These are phyloP conservation scores for Paramyrothecium roridum DNA, from an alignment of 2,329 filamentous ascomycete genomes.

Conservation along the genomic window DNA sequence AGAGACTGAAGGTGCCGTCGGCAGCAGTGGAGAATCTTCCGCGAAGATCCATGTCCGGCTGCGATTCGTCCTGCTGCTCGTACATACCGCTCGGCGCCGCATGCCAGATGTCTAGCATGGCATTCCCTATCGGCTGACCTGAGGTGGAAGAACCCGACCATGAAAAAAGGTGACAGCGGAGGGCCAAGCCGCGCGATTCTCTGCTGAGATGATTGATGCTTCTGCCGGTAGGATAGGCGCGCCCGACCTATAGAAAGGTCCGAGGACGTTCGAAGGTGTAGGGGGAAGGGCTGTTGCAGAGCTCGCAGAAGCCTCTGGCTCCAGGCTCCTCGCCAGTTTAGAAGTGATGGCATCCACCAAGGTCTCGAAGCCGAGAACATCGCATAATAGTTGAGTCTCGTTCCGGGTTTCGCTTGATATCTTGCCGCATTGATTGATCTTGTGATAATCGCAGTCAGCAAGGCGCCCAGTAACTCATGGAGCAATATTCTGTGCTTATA, in stretches of 20 bases:
- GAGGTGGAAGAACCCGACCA: neutral
- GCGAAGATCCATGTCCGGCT: slow-evolving; percentile 1
- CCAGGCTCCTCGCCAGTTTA: neutral
- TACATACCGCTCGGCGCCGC: slow-evolving; percentile 1
- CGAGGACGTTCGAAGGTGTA: neutral
- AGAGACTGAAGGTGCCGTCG: slow-evolving; percentile 68
- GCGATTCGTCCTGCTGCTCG: slow-evolving; percentile 1
- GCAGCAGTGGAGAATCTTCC: slow-evolving; percentile 45
- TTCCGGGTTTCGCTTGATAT: slow-evolving; percentile 1
- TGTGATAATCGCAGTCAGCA: neutral
- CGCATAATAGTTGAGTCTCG: slow-evolving; percentile 1
- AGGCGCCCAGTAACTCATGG: neutral
- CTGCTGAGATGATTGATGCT: neutral
- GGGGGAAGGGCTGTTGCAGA: neutral
- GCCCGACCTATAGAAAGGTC: neutral
- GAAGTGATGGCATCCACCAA: slow-evolving; percentile 1
- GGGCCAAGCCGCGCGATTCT: neutral
- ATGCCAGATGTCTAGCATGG: slow-evolving; percentile 1
- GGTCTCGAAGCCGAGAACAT: neutral
- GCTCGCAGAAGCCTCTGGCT: neutral
- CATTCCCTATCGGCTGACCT: neutral
- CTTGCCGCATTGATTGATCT: slow-evolving; percentile 1
- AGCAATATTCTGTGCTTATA: neutral
- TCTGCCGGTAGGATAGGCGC: neutral
- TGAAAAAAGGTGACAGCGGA: neutral